Conservation (phyloP, 495 filamentous ascomycete species). For the Pseudevernia furfuracea region DNA sequence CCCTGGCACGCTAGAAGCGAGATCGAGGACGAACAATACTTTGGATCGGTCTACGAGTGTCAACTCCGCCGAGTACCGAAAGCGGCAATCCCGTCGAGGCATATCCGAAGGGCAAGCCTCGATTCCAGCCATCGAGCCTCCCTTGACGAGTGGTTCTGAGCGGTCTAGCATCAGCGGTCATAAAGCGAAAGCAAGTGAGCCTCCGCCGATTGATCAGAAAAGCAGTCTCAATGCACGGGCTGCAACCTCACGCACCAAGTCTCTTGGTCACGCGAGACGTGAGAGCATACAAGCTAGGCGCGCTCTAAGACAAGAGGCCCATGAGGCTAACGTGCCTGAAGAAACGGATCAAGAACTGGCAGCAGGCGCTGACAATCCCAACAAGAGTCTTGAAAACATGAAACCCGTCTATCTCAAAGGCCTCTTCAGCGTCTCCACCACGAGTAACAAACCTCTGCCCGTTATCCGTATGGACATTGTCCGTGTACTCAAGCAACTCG, state of each 20-base stretch:
- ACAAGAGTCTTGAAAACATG: constrained; percentile 55
- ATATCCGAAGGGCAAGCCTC: constrained; percentile 46
- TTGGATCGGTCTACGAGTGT: constrained; percentile 79
- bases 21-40: constrained; percentile 52
- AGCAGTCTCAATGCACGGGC: constrained; percentile 39
- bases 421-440: constrained; percentile 95
- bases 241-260: constrained; percentile 71
- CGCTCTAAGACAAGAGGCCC: constrained; percentile 55
- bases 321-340: constrained; percentile 66
- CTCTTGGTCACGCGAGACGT: constrained; percentile 78
- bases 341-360: constrained; percentile 54
- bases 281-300: constrained; percentile 86
- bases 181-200: constrained; percentile 34
- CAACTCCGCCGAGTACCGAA: constrained; percentile 69
- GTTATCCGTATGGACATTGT: constrained; percentile 88
- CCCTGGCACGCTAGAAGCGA: constrained; percentile 51
- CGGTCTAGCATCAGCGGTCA: constrained; percentile 47
- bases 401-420: constrained; percentile 97
- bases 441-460: constrained; percentile 78
- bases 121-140: constrained; percentile 48
- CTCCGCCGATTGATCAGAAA: constrained; percentile 36
- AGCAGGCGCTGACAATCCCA: constrained; percentile 41
- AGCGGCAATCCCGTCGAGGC: constrained; percentile 53
- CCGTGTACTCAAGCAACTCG: constrained; percentile 74
- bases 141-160: constrained; percentile 72